These are phyloP conservation scores for Penicillium italicum DNA, from an alignment of 2,329 filamentous ascomycete genomes.

Conservation along the genomic window DNA sequence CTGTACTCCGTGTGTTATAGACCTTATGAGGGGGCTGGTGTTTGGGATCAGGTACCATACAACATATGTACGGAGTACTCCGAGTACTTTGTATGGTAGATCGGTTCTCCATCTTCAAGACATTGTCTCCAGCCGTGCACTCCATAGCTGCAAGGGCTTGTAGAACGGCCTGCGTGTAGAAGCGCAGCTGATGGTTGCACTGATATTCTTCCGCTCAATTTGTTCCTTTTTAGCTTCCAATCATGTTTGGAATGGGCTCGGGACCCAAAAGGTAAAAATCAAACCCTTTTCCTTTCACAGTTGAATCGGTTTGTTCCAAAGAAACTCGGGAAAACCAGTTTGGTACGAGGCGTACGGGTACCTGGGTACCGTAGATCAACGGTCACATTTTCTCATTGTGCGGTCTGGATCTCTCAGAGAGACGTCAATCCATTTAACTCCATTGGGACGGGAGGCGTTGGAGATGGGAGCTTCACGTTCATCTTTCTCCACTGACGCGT, in stretches of 20 bases:
- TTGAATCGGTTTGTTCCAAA: constrained; percentile 6
- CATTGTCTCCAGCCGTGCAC: constrained; percentile 3
- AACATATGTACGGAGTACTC: neutral
- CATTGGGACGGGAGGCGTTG: neutral
- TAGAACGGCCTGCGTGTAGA: constrained; percentile 1
- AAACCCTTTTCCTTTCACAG: neutral
- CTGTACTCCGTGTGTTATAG: neutral
- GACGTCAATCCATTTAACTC: no score
- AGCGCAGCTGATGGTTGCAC: neutral
- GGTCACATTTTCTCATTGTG: constrained; percentile 12
- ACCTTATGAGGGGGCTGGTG: neutral
- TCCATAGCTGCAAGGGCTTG: constrained; percentile 13
- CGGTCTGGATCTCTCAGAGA: constrained; percentile 10
- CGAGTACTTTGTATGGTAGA: constrained; percentile 1
- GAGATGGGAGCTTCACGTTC: constrained; percentile 7
- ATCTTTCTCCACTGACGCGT: constrained; percentile 1
- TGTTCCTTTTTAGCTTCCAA: neutral
- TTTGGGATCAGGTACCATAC: constrained; percentile 2
- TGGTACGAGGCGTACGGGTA: neutral
- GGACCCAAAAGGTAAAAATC: neutral
- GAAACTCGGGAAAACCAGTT: neutral
- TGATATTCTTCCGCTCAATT: neutral
- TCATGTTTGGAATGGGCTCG: neutral
- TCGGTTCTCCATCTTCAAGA: constrained; percentile 5
- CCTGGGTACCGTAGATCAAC: constrained; percentile 6